Conservation (phyloP, 352 stramenopile species). For the Globisporangium megalacanthum region DNA sequence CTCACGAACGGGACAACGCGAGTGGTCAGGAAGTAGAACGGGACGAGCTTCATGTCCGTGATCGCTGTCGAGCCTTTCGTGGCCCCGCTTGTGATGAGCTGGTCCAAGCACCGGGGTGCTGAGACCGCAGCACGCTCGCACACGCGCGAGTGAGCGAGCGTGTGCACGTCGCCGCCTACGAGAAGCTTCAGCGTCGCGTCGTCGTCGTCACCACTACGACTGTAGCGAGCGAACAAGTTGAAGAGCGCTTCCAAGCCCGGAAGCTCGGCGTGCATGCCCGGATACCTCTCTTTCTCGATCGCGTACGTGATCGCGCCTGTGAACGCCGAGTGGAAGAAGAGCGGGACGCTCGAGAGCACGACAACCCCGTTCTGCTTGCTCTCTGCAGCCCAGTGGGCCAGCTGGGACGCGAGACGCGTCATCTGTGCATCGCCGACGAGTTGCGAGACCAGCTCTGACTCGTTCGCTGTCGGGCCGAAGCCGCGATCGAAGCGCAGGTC, state of each 20-base stretch:
- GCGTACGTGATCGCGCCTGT: constrained; percentile 40
- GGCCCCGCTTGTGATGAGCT: constrained; percentile 61
- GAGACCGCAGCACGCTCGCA: constrained; percentile 16
- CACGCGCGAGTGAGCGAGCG: constrained; percentile 41
- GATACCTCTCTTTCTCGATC: constrained; percentile 64
- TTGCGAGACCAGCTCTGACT: background rate
- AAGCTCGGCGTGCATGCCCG: constrained; percentile 31
- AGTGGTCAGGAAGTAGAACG: constrained; percentile 49
- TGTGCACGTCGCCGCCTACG: constrained; percentile 62
- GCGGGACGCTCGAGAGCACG: constrained; percentile 45
- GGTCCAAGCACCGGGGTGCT: constrained; percentile 32
- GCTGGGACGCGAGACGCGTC: constrained; percentile 5
- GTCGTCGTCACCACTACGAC: no score
- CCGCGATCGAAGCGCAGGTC: constrained; percentile 64
- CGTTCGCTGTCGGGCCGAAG: constrained; percentile 16
- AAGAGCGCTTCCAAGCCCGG: constrained; percentile 32
- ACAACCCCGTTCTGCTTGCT: constrained; percentile 19
- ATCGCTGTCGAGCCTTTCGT: constrained; percentile 59
- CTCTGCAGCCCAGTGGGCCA: constrained; percentile 17
- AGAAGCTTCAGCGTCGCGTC: constrained; percentile 25
- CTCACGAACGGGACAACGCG: constrained; percentile 25
- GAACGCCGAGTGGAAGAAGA: constrained; percentile 64
- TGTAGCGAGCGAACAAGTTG: constrained; percentile 19
- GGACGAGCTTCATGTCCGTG: constrained; percentile 41
- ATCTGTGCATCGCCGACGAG: constrained; percentile 34